Percentiles rank a stretch among this genome's conserved stretches.
Conservation (phyloP, 805 yeast genomes). For the Komagataella ulmi region DNA sequence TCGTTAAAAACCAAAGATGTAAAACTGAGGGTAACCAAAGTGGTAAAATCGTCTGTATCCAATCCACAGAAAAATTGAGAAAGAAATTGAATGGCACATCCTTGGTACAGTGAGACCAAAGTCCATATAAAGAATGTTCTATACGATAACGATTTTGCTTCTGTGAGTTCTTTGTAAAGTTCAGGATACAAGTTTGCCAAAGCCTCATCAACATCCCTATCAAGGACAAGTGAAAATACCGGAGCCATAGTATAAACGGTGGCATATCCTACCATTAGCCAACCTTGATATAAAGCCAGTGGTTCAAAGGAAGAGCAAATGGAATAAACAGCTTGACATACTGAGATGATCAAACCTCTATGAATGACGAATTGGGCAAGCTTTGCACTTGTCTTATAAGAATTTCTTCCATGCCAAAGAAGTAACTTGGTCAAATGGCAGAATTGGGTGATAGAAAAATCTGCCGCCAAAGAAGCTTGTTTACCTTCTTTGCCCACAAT, state of each 20-base stretch:
- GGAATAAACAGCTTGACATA: slow-evolving; percentile 90
- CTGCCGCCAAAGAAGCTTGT: slow-evolving; percentile 96
- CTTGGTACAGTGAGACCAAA: slow-evolving; percentile 81
- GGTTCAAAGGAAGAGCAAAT: slow-evolving; percentile 85
- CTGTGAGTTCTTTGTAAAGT: slow-evolving; percentile 81
- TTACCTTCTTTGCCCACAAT: slow-evolving; percentile 98
- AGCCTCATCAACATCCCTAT: slow-evolving; percentile 81
- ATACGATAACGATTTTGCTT: slow-evolving; percentile 77
- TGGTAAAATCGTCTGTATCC: slow-evolving; percentile 34
- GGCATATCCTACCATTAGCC: slow-evolving; percentile 97
- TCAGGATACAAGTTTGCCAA: slow-evolving; percentile 90
- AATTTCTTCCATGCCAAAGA: slow-evolving; percentile 97
- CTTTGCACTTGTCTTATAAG: slow-evolving; percentile 91
- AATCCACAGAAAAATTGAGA: slow-evolving; percentile 69
- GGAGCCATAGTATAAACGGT: slow-evolving; percentile 98
- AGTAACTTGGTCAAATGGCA: slow-evolving; percentile 76
- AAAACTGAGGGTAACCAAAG: slow-evolving; percentile 80
- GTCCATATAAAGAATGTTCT: slow-evolving; percentile 89
- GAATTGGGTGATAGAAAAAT: slow-evolving; percentile 86
- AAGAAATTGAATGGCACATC: slow-evolving; percentile 68
- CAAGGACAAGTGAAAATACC: slow-evolving; percentile 84
- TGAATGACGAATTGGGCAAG: slow-evolving; percentile 93
- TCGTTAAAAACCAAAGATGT: slow-evolving; percentile 75
- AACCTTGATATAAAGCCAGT: slow-evolving; percentile 86
- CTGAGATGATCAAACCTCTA: slow-evolving; percentile 86